Evolutionary conservation across 2,329 filamentous ascomycete species (phyloP).

Genomic region (Lachnellula arida): DNA sequence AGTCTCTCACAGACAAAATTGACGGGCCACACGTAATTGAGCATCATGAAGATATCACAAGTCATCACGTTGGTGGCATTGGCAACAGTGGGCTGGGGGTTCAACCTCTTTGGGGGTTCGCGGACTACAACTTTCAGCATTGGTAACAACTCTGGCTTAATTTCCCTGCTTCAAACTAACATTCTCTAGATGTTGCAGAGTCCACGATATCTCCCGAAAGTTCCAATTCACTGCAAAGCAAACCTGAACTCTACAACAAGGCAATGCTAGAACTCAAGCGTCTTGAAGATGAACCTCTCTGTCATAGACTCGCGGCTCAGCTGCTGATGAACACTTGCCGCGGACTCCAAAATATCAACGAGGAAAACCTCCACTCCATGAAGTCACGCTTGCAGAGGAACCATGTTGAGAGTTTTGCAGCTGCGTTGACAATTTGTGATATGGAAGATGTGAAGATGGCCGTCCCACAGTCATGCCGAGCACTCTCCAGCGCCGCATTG

Average conservation of each 20-base stretch:
- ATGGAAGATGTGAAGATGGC: slow-evolving; percentile 46
- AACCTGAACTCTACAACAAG: slow-evolving; percentile 29
- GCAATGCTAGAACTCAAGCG: slow-evolving; percentile 30
- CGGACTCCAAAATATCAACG: slow-evolving; percentile 26
- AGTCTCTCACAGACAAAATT: background rate
- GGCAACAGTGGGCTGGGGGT: background rate
- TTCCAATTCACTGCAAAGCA: slow-evolving; percentile 8
- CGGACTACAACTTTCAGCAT: background rate
- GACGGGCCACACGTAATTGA: background rate
- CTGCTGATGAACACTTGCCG: slow-evolving; percentile 32
- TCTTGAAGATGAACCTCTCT: slow-evolving; percentile 30
- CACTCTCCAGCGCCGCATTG: slow-evolving; percentile 35
- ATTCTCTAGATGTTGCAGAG: background rate
- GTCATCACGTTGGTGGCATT: background rate
- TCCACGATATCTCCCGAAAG: background rate
- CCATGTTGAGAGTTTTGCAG: slow-evolving; percentile 54
- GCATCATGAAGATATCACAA: background rate
- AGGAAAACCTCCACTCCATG: slow-evolving; percentile 26
- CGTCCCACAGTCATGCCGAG: slow-evolving; percentile 47
- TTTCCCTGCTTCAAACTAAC: background rate
- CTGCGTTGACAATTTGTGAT: slow-evolving; percentile 60
- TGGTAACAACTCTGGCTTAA: background rate
- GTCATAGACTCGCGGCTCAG: slow-evolving; percentile 31
- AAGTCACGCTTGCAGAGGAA: slow-evolving; percentile 35
- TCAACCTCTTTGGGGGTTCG: background rate